Base-by-base conservation (phyloP, 1,139 yeast species). In the Pichia sp. region DNA sequence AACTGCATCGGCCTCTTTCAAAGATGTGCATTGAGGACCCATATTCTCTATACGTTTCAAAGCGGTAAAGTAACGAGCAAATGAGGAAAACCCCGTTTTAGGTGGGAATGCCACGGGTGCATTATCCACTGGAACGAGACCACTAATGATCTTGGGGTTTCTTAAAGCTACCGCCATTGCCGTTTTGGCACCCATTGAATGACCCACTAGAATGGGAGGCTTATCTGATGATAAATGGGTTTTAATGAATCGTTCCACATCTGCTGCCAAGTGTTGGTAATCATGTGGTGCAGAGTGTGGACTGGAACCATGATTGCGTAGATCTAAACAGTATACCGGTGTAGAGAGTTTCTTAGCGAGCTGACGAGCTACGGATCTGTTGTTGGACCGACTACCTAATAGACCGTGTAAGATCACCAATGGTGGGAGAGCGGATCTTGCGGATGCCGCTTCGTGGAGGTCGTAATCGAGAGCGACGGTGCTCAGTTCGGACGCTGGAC, bases 131-230 rank as follows among this genome's bases (percentile, higher is more conserved):
- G 91, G 64, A 6, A 91, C 72, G 30, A 87, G 50, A 62, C 77
- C 69, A 23, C 72, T 66, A 4, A 81, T 77, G 17, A 79, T 49
- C 1, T 74, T 72, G 0, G 94, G 94, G 18, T 74, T 65, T 35
- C 86, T 67, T 42, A 91, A 64, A 0, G 88, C 80, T 5, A 84
- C 66, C 0, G 91, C 86, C 97, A 91, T 88, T 4, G 83, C 96
- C 0, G 88, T 72, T 53, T 91, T 91, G 9, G 96, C 97, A 6
- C 98, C 98, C 96, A 91, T 87, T 0, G 96, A 87, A 58, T 88
- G 97, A 1, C 98, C 98, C 19, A 91, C 67, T 2, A 25, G 9
- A 17, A 91, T 47, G 15, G 85, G 74, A 0, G 93, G 84, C 10
- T 69, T 51, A 22, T 63, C 62, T 47, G n/a, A n/a, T n/a, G n/a